A percentile compares a stretch with the other conserved stretches of the same genome.
Conservation (phyloP, 257 asterid genomes). For the Solanum chilense region DNA sequence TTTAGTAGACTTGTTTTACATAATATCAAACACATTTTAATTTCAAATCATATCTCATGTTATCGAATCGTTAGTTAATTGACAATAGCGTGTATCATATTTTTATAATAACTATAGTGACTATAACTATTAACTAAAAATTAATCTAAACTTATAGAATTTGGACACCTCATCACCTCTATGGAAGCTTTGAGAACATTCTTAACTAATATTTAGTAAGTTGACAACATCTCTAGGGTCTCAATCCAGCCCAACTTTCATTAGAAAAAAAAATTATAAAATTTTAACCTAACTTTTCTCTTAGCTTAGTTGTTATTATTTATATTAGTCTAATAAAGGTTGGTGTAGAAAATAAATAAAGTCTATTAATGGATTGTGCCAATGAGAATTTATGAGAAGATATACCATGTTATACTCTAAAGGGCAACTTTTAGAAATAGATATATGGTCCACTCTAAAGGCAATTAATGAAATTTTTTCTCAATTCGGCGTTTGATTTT, state of each 20-base stretch:
- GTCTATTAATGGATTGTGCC: neutral
- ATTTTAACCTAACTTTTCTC: neutral
- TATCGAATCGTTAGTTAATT: too few species aligned
- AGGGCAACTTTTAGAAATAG: neutral
- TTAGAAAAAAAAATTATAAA: neutral
- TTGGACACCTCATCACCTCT: neutral
- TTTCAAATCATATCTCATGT: neutral
- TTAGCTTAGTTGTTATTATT: neutral
- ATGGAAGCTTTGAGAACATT: neutral
- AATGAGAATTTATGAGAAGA: neutral
- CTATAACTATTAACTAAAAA: neutral
- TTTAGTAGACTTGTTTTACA: neutral
- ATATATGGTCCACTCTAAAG: neutral
- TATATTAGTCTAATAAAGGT: neutral
- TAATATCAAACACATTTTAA: too few species aligned
- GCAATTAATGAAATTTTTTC: neutral
- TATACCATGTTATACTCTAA: neutral
- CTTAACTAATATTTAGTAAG: neutral
- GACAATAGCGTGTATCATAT: neutral
- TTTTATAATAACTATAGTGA: neutral
- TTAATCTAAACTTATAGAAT: neutral
- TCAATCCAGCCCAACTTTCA: neutral
- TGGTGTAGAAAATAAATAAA: neutral
- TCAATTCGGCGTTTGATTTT: rapidly evolving
- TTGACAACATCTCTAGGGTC: neutral